A percentile compares a stretch with the other conserved stretches of the same genome.
phyloP scores from a whole-genome alignment of 2,329 filamentous ascomycete species.

The Alternaria brassicae region DNA sequence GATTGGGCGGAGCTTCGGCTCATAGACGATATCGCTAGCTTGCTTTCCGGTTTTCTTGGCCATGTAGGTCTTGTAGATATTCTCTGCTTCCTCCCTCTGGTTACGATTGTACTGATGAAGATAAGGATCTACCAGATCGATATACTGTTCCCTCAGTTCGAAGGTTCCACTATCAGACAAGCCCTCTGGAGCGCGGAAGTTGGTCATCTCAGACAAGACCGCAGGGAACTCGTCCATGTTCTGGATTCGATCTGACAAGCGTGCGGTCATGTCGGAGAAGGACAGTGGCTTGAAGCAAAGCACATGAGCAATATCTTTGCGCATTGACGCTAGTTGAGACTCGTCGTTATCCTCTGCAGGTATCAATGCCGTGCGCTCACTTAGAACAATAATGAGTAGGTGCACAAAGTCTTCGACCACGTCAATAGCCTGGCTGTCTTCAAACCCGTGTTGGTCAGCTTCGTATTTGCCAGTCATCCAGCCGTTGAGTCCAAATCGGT shows the following conservation, averaged over 20 bases:
- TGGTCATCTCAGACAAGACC: conserved; percentile 85
- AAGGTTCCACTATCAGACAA: conserved; percentile 93
- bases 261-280: conserved; percentile 87
- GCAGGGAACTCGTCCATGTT: conserved; percentile 88
- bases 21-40: conserved; percentile 84
- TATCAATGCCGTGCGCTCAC: conserved; percentile 82
- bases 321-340: conserved; percentile 73
- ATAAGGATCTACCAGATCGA: conserved; percentile 92
- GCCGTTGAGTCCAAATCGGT: conserved; percentile 85
- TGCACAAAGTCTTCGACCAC: conserved; percentile 96
- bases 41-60: conserved; percentile 85
- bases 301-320: conserved; percentile 89
- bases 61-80: conserved; percentile 84
- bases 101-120: conserved; percentile 97
- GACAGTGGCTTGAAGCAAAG: conserved; percentile 96
- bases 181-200: conserved; percentile 88
- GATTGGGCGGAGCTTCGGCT: conserved; percentile 82
- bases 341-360: conserved; percentile 70
- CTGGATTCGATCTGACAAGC: conserved; percentile 86
- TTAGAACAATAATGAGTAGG: conserved; percentile 86
- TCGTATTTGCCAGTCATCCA: conserved; percentile 89
- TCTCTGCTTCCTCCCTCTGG: conserved; percentile 93
- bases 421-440: conserved; percentile 87
- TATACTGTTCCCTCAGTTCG: conserved; percentile 83
- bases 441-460: conserved; percentile 69